A percentile compares a stretch with the other conserved stretches of the same genome.
Conservation (phyloP, 2,329 filamentous ascomycete species). For the Calonectria ilicicola region DNA sequence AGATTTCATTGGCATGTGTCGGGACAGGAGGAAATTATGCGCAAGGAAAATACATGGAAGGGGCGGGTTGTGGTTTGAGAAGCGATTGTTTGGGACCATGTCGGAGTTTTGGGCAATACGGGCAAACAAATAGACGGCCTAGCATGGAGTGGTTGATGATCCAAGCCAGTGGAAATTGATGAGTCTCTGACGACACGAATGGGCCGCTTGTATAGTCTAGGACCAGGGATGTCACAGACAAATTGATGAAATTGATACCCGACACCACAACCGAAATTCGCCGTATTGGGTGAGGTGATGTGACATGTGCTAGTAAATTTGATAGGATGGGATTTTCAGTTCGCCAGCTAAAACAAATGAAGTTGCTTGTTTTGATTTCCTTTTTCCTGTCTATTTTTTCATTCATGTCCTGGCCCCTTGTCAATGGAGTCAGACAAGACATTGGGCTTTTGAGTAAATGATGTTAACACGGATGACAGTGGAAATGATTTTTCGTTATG, state of each 20-base stretch:
- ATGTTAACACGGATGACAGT: not conserved
- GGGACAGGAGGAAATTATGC: not conserved
- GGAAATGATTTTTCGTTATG: not conserved
- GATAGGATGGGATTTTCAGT: not conserved
- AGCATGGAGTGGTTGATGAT: not conserved
- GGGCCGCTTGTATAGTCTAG: slow-evolving; percentile 33
- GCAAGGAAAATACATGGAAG: slow-evolving; percentile 6
- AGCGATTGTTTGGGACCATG: slow-evolving; percentile 34
- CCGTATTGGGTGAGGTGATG: not conserved
- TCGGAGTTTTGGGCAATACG: slow-evolving; percentile 38
- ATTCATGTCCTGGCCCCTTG: not conserved
- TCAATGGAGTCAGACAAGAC: not conserved
- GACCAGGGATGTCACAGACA: slow-evolving; percentile 27
- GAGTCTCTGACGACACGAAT: slow-evolving; percentile 3
- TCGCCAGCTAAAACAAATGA: slow-evolving; percentile 2
- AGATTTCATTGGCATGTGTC: not conserved
- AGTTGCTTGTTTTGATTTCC: not conserved
- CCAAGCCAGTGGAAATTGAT: slow-evolving; percentile 19
- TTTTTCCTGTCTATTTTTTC: not conserved
- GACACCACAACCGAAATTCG: slow-evolving; percentile 4
- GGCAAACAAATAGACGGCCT: slow-evolving; percentile 28
- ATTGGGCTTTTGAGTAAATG: too few relatives aligned
- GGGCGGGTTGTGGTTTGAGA: slow-evolving; percentile 19
- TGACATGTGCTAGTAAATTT: not conserved
- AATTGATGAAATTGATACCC: slow-evolving; percentile 26